Conservation (phyloP, 1,284 basidiomycete genomes). For the Ustilago bromivora region DNA sequence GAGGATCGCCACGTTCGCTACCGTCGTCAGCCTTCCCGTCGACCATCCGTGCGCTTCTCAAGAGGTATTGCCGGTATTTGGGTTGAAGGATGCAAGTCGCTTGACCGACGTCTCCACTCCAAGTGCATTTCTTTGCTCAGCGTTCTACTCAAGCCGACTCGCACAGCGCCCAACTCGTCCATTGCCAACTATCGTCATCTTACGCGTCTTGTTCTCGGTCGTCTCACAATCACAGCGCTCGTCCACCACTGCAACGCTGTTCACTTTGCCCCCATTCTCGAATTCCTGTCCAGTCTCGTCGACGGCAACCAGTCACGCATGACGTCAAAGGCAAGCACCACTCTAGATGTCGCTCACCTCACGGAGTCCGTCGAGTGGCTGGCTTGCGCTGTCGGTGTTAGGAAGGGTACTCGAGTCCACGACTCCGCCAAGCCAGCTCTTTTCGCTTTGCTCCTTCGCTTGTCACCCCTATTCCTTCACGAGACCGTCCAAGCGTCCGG, state of each 20-base stretch:
- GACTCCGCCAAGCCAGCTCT: slow-evolving; percentile 53
- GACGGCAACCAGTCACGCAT: slow-evolving; percentile 27
- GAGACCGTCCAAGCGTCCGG: slow-evolving; percentile 17
- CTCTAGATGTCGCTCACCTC: slow-evolving; percentile 25
- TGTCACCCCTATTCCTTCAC: slow-evolving; percentile 45
- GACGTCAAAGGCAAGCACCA: neutral
- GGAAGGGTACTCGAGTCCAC: slow-evolving; percentile 63
- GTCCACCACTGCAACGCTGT: slow-evolving; percentile 58
- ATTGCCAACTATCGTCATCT: slow-evolving; percentile 33
- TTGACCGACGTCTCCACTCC: slow-evolving; percentile 60
- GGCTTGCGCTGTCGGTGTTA: slow-evolving; percentile 53
- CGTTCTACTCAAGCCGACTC: slow-evolving; percentile 35
- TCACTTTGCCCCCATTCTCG: slow-evolving; percentile 54
- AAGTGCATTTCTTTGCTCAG: slow-evolving; percentile 41
- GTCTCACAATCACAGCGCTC: slow-evolving; percentile 60
- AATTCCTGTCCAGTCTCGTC: slow-evolving; percentile 47
- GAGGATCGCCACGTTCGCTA: slow-evolving; percentile 38
- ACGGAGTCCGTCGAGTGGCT: slow-evolving; percentile 58
- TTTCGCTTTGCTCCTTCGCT: slow-evolving; percentile 48
- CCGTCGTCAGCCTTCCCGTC: slow-evolving; percentile 28
- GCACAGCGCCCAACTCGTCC: slow-evolving; percentile 14
- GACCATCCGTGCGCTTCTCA: slow-evolving; percentile 47
- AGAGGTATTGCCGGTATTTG: slow-evolving; percentile 65
- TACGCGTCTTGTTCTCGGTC: slow-evolving; percentile 48
- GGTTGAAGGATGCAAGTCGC: slow-evolving; percentile 64